These are phyloP conservation scores for Podosphaera aphanis DNA, from an alignment of 2,329 filamentous ascomycete species.

Conservation along the genomic window DNA sequence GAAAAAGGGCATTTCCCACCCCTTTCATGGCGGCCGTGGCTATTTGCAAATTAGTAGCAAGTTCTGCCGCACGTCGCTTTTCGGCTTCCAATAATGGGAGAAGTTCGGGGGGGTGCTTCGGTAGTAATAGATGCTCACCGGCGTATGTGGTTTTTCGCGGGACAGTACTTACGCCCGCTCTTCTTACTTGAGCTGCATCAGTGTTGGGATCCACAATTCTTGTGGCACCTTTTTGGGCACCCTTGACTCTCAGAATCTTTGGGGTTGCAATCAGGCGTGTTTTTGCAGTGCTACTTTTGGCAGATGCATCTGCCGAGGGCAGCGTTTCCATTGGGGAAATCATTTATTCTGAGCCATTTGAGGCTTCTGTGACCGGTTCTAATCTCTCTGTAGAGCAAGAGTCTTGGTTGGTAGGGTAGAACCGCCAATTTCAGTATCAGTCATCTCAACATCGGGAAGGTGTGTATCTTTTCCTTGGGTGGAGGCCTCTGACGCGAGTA, in stretches of 20 bases:
- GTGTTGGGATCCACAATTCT: too few species aligned
- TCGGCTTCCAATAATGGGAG: too few species aligned
- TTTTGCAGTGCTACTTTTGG: neutral
- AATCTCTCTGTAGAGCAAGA: neutral
- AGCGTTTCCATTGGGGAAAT: neutral
- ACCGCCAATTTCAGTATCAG: neutral
- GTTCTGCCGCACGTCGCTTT: too few species aligned
- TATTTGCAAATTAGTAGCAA: too few species aligned
- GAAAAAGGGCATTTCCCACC: too few species aligned
- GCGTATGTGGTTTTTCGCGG: too few species aligned
- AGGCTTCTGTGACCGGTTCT: neutral
- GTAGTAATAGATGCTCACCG: too few species aligned
- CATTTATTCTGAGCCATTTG: neutral
- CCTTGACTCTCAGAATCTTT: neutral
- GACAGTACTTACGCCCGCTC: too few species aligned
- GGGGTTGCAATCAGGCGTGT: neutral
- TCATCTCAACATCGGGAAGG: neutral
- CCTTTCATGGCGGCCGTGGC: too few species aligned
- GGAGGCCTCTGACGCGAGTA: neutral
- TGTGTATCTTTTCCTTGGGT: neutral
- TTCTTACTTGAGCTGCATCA: too few species aligned
- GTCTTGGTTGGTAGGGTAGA: neutral
- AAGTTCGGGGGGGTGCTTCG: too few species aligned
- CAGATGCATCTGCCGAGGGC: neutral
- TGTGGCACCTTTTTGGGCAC: too few species aligned